Evolutionary conservation across 306 rosid species (phyloP), one percentile per base, ranked within the genome.

Genomic region (Lotus japonicus): DNA sequence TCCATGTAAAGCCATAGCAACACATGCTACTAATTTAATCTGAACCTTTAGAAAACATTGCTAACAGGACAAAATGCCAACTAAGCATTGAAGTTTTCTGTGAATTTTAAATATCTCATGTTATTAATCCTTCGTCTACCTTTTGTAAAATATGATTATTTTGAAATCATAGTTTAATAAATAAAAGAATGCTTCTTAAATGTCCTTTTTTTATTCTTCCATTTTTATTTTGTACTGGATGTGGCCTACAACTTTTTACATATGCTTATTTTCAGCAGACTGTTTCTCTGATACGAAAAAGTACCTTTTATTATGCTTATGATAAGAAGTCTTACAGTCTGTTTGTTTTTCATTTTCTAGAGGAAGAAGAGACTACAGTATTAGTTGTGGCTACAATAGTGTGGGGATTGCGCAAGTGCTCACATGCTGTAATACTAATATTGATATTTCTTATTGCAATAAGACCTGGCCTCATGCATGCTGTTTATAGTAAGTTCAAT

Each of bases 401-500:
- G 53, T 92, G 98, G 98, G 90, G 95, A 73, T 65, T 92, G 67
- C 83, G 89, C 78, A 92, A 89, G 82, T 85, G 89, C 85, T 92
- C 98, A 65, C 89, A 89, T 60, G 77, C 79, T 71, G 80, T 87
- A 54, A 72, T 84, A 66, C 78, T 92, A 80, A 79, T 82, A 58
- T 79, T 92, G 76, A 89, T 92, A 81, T 84, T 92, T 79, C 86
- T 89, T 67, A 82, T 92, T 77, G 92, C 96, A 41, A 79, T 87
- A 85, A 87, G 86, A 76, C 92, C 98, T 64, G 98, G 98, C 73
- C 75, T 89, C 75, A 81, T 92, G 81, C 95, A 89, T 72, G 92
- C 92, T 63, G 84, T 86, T 48, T 92, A 92, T 78, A 80, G 96
- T 92, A 87, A 59, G 96, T 79, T 66, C 12, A 59, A 61, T 12